Conservation (phyloP, 441 rosid species). For the Codiaeum variegatum region DNA sequence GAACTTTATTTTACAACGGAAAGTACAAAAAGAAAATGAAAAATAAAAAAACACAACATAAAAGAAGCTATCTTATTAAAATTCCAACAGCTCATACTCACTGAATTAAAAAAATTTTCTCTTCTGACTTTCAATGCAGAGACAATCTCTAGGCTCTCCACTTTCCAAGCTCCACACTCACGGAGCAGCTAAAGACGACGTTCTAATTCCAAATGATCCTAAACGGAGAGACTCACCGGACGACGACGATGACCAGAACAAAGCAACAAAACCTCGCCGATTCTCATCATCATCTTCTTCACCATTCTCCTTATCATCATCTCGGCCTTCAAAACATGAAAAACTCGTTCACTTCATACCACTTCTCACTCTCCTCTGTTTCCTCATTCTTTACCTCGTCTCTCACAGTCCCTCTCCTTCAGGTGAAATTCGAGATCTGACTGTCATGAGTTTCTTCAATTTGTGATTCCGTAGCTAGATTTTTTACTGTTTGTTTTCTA, state of each 20-base stretch:
- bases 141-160: conserved; percentile 80
- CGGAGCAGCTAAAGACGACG: conserved; percentile 36
- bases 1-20: too few species aligned
- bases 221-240: conserved; percentile 9
- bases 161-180: conserved; percentile 56
- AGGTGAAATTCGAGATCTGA: conserved; percentile 33
- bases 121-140: conserved; percentile 56
- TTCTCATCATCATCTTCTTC: conserved; percentile 28
- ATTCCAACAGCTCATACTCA: not conserved
- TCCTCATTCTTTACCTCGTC: conserved; percentile 69
- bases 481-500: not conserved
- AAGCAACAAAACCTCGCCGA: conserved; percentile 48
- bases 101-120: not conserved
- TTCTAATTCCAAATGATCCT: not conserved
- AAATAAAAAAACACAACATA: too few species aligned
- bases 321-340: conserved; percentile 41
- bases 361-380: conserved; percentile 66
- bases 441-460: not conserved
- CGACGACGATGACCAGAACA: conserved; percentile 25
- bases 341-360: conserved; percentile 78
- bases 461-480: not conserved
- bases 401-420: conserved; percentile 79
- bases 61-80: not conserved
- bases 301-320: conserved; percentile 19
- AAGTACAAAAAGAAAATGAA: too few species aligned